Evolutionary conservation across 371 early-diverging fungal genomes (phyloP), one percentile per base, ranked within the genome.

Genomic region (Actinomortierella ambigua): DNA sequence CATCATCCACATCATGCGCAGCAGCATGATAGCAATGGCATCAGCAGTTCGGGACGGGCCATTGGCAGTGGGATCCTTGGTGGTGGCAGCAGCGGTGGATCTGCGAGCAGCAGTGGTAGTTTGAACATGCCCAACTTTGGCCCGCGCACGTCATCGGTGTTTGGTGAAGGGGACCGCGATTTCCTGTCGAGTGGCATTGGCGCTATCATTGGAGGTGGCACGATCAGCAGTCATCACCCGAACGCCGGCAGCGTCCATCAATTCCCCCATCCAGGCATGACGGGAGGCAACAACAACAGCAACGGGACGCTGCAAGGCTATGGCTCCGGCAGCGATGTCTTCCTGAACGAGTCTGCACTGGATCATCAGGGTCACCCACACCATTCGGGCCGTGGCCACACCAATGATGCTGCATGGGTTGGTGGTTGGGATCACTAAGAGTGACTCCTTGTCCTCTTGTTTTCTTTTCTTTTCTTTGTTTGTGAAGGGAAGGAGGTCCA

Each of bases 161-260:
- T 69, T 57, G 34, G 34, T 34, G 70, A 69, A 42, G 57, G 59
- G 22, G 65, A 61, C 13, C 61, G 63, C 2, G 71, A 65, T 18
- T 66, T 71, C 28, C 65, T 71, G 50, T 58, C 65, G 18, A 65
- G 57, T 49, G 71, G 71, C 6, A 61, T 71, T 41, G 71, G 71
- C 15, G 71, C 66, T 5, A 71, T 71, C 40, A 65, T 71, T 59
- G 71, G 71, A 2, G 66, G 65, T 1, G 66, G 61, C 14, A 73
- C 73, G 2, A 73, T 73, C 23, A 71, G 73, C 34, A n/a, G n/a
- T n/a, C n/a, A n/a, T n/a, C 73, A 71, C 17, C 11, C 34, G 11
- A 34, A 34, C 11, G 7, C 4, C 7, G 34, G 7, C 34, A 34
- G 11, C 11, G 11, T 34, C 11, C 34, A 34, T 11, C 34, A 34